These are phyloP conservation scores for Xanthoparmelia taractica DNA, from an alignment of 495 filamentous ascomycete species.

Conservation along the genomic window DNA sequence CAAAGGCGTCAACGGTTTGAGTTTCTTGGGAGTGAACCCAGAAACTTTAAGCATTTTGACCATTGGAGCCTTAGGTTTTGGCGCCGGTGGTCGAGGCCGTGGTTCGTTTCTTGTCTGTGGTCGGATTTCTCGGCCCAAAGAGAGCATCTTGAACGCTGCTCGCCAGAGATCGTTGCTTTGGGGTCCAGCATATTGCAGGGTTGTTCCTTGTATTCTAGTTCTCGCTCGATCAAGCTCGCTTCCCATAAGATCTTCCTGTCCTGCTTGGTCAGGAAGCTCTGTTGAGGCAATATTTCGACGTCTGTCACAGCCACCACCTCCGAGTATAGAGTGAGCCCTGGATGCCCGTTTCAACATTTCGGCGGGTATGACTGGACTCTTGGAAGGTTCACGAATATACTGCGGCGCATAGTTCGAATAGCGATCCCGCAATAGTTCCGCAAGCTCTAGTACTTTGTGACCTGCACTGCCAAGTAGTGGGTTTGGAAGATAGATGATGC, in stretches of 20 bases:
- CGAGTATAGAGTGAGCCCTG: not conserved
- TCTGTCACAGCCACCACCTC: constrained; percentile 2
- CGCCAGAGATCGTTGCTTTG: constrained; percentile 32
- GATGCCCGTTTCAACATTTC: constrained; percentile 12
- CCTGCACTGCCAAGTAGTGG: constrained; percentile 22
- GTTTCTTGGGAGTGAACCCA: constrained; percentile 3
- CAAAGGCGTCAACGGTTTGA: constrained; percentile 15
- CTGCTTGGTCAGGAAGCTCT: constrained; percentile 25
- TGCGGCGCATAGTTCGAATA: constrained; percentile 19
- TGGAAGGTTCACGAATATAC: constrained; percentile 2
- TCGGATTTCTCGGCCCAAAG: constrained; percentile 30
- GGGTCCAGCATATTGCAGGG: constrained; percentile 23
- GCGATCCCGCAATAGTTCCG: constrained; percentile 34
- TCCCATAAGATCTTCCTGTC: constrained; percentile 23
- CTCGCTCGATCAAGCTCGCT: constrained; percentile 28
- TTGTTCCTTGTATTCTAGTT: constrained; percentile 23
- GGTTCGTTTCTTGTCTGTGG: constrained; percentile 21
- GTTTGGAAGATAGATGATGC: constrained; percentile 37
- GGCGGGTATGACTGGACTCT: constrained; percentile 2
- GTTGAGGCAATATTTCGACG: constrained; percentile 16
- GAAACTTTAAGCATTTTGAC: constrained; percentile 17
- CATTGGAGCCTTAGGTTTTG: constrained; percentile 18
- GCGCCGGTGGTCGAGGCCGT: constrained; percentile 15
- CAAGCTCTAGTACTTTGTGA: constrained; percentile 48
- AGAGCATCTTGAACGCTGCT: constrained; percentile 32